Percentiles rank a stretch among this genome's conserved stretches.
These are phyloP conservation scores for Penstemon newberryi DNA, from an alignment of 257 asterid genomes.

Conservation along the genomic window DNA sequence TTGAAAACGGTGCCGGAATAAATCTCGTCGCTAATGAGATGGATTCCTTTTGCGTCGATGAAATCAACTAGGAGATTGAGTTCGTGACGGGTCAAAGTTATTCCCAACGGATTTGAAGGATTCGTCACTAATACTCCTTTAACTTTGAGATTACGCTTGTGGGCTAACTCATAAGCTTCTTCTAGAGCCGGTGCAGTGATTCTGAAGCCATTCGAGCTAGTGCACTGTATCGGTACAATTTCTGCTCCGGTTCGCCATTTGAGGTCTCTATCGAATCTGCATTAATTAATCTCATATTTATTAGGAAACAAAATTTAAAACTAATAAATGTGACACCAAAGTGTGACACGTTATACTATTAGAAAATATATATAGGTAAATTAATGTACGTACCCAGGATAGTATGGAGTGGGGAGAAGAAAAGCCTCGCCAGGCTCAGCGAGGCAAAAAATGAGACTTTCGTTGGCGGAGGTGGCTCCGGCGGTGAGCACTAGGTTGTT, in stretches of 20 bases:
- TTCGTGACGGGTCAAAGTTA: constrained; percentile 52
- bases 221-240: constrained; percentile 76
- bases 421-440: constrained; percentile 75
- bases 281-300: constrained; percentile 15
- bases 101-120: constrained; percentile 84
- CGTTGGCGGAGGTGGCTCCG: constrained; percentile 82
- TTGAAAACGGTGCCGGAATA: constrained; percentile 75
- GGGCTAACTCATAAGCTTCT: constrained; percentile 58
- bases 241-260: constrained; percentile 88
- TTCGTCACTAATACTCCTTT: constrained; percentile 79
- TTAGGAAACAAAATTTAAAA: neutral
- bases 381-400: constrained; percentile 55
- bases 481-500: constrained; percentile 71
- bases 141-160: constrained; percentile 59
- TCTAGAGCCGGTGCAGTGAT: constrained; percentile 69
- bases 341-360: neutral
- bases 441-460: constrained; percentile 68
- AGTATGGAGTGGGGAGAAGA: constrained; percentile 74
- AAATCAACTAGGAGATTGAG: constrained; percentile 56
- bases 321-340: neutral
- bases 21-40: constrained; percentile 82
- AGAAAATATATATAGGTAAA: neutral
- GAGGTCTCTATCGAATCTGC: constrained; percentile 87
- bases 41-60: constrained; percentile 55
- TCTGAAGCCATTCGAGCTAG: constrained; percentile 58